Evolutionary conservation across 495 filamentous ascomycete genomes (phyloP).

Genomic region (Aspergillus coremiiformis): DNA sequence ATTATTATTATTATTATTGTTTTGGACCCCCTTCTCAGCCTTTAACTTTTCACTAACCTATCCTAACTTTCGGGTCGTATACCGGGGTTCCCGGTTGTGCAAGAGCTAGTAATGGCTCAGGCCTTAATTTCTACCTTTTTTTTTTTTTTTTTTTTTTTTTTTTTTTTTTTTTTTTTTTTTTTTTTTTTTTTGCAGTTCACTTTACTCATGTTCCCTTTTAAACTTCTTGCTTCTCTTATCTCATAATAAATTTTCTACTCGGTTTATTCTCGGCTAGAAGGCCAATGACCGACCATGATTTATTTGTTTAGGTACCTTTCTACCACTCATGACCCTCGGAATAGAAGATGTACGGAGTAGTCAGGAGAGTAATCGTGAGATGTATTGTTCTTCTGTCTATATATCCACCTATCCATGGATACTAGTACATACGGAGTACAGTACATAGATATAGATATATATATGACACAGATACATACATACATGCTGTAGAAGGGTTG

Average conservation of each 20-base stretch:
- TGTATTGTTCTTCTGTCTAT: too few relatives aligned
- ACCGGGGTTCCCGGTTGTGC: conserved; percentile 12
- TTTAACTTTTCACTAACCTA: not conserved
- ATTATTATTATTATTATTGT: not conserved
- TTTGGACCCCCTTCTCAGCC: too few relatives aligned
- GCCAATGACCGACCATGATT: not conserved
- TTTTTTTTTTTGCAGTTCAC: not conserved
- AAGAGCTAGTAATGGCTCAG: conserved; percentile 7
- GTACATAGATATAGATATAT: not conserved
- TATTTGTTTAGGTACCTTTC: not conserved
- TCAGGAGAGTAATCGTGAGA: too few relatives aligned
- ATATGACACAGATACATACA: not conserved
- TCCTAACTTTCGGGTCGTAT: conserved; percentile 8
- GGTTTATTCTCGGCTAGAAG: not conserved
- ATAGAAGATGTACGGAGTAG: not conserved
- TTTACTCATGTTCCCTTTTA: not conserved
- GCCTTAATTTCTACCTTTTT: conserved; percentile 1
- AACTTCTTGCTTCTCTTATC: not conserved
- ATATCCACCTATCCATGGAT: not conserved
- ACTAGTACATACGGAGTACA: too few relatives aligned
- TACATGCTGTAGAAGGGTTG: not conserved
- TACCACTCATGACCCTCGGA: not conserved
- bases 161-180: conserved; percentile 1
- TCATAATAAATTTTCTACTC: not conserved
- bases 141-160: not conserved